Evolutionary conservation across 805 yeast species (phyloP).

Genomic region (Nadsonia fulvescens): DNA sequence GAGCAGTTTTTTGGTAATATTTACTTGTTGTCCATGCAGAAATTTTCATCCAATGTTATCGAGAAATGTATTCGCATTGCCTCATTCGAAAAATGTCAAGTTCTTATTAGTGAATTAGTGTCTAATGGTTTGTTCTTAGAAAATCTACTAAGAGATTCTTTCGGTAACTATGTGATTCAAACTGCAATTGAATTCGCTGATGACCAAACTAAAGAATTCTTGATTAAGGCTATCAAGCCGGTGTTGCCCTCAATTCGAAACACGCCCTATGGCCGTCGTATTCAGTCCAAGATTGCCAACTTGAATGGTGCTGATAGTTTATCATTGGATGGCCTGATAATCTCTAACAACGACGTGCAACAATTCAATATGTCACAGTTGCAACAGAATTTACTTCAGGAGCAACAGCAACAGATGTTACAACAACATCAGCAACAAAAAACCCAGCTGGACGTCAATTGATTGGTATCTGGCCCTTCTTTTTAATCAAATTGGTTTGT

Average conservation of each 20-base stretch:
- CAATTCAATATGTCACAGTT: no score
- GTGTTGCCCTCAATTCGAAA: slow-evolving; percentile 61
- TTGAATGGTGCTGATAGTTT: no score
- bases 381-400: no score
- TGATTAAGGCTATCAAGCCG: slow-evolving; percentile 38
- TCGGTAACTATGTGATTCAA: slow-evolving; percentile 88
- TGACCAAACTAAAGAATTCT: slow-evolving; percentile 14
- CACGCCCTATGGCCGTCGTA: slow-evolving; percentile 96
- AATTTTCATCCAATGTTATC: slow-evolving; percentile 84
- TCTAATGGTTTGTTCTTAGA: slow-evolving; percentile 31
- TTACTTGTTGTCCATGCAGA: slow-evolving; percentile 53
- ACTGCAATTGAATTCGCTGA: slow-evolving; percentile 54
- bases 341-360: no score
- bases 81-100: slow-evolving; percentile 26
- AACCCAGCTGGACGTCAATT: no score
- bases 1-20: slow-evolving; percentile 36
- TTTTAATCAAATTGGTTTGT: no score
- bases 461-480: no score
- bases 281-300: slow-evolving; percentile 53
- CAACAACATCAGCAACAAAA: no score
- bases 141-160: slow-evolving; percentile 68
- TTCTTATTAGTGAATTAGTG: slow-evolving; percentile 38
- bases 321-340: no score
- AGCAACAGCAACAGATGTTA: no score
- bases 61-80: slow-evolving; percentile 62